phyloP scores from a whole-genome alignment of 2,329 filamentous ascomycete genomes.

The Colletotrichum incanum region DNA sequence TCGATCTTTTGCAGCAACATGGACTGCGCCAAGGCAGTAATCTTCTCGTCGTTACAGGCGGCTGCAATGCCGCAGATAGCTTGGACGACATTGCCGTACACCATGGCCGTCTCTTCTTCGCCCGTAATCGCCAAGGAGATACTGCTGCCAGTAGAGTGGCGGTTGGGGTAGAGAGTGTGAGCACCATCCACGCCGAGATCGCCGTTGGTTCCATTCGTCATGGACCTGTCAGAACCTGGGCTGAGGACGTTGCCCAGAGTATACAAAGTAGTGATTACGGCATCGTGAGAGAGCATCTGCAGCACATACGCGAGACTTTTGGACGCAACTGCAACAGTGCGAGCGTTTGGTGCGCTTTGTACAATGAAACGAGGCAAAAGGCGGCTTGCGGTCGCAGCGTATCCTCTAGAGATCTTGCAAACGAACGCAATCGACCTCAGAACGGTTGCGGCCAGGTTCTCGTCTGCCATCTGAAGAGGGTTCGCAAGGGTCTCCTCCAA shows the following conservation, averaged over 20 bases:
- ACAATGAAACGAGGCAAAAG: slow-evolving; percentile 90
- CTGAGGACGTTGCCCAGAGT: slow-evolving; percentile 96
- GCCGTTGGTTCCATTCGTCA: slow-evolving; percentile 68
- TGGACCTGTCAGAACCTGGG: slow-evolving; percentile 72
- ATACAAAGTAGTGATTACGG: slow-evolving; percentile 95
- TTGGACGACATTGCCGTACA: slow-evolving; percentile 92
- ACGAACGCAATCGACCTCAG: slow-evolving; percentile 87
- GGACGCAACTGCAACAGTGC: slow-evolving; percentile 84
- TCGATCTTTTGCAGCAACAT: slow-evolving; percentile 97
- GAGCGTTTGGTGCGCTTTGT: slow-evolving; percentile 80
- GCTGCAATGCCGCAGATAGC: slow-evolving; percentile 93
- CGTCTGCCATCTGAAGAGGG: slow-evolving; percentile 85
- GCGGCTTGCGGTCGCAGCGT: slow-evolving; percentile 83
- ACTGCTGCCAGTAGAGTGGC: slow-evolving; percentile 79
- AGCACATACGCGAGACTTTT: slow-evolving; percentile 87
- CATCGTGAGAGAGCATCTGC: slow-evolving; percentile 88
- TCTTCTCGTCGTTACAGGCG: slow-evolving; percentile 88
- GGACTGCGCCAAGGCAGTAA: slow-evolving; percentile 91
- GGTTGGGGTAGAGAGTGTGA: slow-evolving; percentile 66
- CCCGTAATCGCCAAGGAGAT: slow-evolving; percentile 83
- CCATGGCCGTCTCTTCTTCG: slow-evolving; percentile 83
- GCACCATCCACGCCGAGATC: slow-evolving; percentile 53
- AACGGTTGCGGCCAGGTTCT: slow-evolving; percentile 82
- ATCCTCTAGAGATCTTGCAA: slow-evolving; percentile 80
- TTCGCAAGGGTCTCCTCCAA: slow-evolving; percentile 87